Conservation (phyloP, 768 basidiomycete species). For the Suillus americanus region DNA sequence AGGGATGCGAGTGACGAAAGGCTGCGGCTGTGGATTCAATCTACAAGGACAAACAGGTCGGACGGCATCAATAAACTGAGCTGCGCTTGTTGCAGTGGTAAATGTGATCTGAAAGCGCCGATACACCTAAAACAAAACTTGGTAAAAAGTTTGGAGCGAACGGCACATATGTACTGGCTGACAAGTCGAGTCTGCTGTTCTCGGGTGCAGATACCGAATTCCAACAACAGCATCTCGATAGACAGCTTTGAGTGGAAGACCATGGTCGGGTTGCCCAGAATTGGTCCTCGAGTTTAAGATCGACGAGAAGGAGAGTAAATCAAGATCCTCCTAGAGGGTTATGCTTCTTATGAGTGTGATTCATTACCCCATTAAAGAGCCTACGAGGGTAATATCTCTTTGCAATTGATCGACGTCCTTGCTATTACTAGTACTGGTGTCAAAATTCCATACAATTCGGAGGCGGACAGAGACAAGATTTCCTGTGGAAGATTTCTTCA, state of each 20-base stretch:
- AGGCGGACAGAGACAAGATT: conserved; percentile 64
- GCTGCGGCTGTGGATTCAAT: conserved; percentile 41
- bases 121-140: conserved; percentile 47
- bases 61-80: conserved; percentile 62
- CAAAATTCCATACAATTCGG: conserved; percentile 64
- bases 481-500: conserved; percentile 46
- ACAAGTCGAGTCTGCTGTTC: conserved; percentile 27
- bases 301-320: conserved; percentile 66
- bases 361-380: conserved; percentile 24
- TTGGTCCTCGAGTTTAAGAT: conserved; percentile 32
- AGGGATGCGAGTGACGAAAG: conserved; percentile 17
- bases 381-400: conserved; percentile 66
- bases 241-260: conserved; percentile 77
- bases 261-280: conserved; percentile 41
- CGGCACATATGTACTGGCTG: conserved; percentile 28
- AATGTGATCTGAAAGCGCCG: conserved; percentile 80
- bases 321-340: conserved; percentile 67
- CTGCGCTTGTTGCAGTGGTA: conserved; percentile 43
- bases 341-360: conserved; percentile 3
- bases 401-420: conserved; percentile 42
- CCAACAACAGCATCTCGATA: conserved; percentile 74
- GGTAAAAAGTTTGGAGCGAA: conserved; percentile 2
- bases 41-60: conserved; percentile 75
- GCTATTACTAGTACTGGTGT: conserved; percentile 35
- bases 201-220: conserved; percentile 67